Base-by-base conservation (phyloP, 139 green algal genomes). In the Zygnema circumcarinatum region DNA sequence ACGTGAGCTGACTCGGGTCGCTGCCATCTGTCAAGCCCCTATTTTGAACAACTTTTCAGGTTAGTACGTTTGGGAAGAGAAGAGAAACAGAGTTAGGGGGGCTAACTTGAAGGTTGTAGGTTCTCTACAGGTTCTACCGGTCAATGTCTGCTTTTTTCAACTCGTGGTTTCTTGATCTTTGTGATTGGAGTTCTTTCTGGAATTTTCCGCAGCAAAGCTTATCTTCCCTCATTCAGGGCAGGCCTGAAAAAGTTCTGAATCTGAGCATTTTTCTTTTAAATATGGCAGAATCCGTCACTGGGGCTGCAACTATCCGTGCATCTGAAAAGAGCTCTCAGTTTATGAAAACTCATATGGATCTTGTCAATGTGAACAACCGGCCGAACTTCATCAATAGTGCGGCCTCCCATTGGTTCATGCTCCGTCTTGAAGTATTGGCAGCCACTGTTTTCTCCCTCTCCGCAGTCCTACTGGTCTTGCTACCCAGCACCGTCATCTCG, bases 1-100 rank as follows among this genome's bases (percentile, higher is more conserved):
- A 0, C 90, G 94, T n/a, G 96, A 98, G 92, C 86, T 98, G 74
- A 96, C 98, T 91, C 94, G 96, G 36, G 94, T 97, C 68, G 96
- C 98, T 82, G 94, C 93, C 2, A 88, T 97, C 7, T 94, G 89
- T 0, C 93, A 95, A 79, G 94, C 90, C 16, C 96, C 96, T 83
- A 93, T 97, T 25, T 93, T 96, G 35, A 88, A 91, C 47, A 92
- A 90, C 0, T 92, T 98, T 7, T 62, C 47, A 62, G 47, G 47
- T 62, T 25, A 62, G n/a, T n/a, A n/a, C n/a, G n/a, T n/a, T n/a
- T n/a, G n/a, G n/a, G n/a, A n/a, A n/a, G n/a, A n/a, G n/a, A n/a
- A n/a, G n/a, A n/a, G n/a, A n/a, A n/a, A n/a, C n/a, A n/a, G n/a
- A n/a, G n/a, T n/a, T n/a, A n/a, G n/a, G n/a, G n/a, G n/a, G n/a